Percentiles rank a stretch among this genome's conserved stretches.
Evolutionary conservation across 1,284 basidiomycete genomes (phyloP).

Genomic region (Trametes versicolor): DNA sequence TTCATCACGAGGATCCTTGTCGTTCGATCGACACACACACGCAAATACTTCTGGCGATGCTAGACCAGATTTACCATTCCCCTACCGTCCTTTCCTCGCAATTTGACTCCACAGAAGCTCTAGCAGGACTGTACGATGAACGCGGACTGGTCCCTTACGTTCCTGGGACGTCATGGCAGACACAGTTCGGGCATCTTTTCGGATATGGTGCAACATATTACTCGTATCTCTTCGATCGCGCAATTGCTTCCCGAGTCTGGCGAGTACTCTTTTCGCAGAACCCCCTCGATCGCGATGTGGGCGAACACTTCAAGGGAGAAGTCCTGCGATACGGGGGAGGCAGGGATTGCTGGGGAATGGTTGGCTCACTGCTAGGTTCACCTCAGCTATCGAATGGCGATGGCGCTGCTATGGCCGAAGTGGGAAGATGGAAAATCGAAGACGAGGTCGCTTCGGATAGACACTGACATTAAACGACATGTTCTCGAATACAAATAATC

Average conservation of each 20-base stretch:
- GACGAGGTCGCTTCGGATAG: slow-evolving; percentile 57
- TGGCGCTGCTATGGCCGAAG: slow-evolving; percentile 85
- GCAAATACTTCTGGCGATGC: slow-evolving; percentile 89
- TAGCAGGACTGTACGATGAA: slow-evolving; percentile 71
- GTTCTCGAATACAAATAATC: too few species aligned
- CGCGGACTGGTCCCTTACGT: slow-evolving; percentile 87
- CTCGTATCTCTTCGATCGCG: slow-evolving; percentile 95
- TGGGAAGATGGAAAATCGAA: slow-evolving; percentile 88
- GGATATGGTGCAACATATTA: slow-evolving; percentile 99
- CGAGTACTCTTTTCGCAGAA: slow-evolving; percentile 73
- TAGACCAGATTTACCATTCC: slow-evolving; percentile 95
- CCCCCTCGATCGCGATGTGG: slow-evolving; percentile 70
- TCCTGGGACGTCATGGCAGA: slow-evolving; percentile 89
- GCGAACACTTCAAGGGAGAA: slow-evolving; percentile 84
- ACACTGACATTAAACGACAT: slow-evolving; percentile 32
- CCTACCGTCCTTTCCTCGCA: slow-evolving; percentile 56
- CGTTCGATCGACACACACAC: slow-evolving; percentile 88
- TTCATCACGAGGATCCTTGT: slow-evolving; percentile 76
- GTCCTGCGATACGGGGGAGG: slow-evolving; percentile 89
- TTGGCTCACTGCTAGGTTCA: slow-evolving; percentile 76
- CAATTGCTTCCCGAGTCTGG: slow-evolving; percentile 94
- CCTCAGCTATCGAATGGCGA: slow-evolving; percentile 77
- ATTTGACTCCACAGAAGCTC: slow-evolving; percentile 79
- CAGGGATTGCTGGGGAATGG: slow-evolving; percentile 94
- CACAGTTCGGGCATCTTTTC: slow-evolving; percentile 94